Evolutionary conservation across 2,329 filamentous ascomycete species (phyloP), one percentile per base, ranked within the genome.

Genomic region (Dactylella cylindrospora): DNA sequence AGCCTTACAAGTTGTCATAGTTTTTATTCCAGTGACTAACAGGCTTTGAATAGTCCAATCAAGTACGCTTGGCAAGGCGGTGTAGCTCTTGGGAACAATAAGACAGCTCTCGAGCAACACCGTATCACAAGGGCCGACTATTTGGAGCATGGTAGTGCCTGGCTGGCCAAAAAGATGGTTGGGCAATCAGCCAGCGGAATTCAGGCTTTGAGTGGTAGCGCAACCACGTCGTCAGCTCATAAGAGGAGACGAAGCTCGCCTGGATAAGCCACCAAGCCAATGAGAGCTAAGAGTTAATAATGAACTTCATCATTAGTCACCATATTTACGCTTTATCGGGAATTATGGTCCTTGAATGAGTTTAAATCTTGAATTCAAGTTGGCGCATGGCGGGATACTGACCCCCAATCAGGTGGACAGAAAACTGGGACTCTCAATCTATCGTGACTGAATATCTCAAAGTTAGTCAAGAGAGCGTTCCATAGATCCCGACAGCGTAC

Each of bases 71-170:
- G 91, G 91, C 75, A 83, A 9, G 93, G 93, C 12, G 91, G 84
- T n/a, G 86, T 86, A 17, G 80, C 83, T 55, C 76, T 96, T 52
- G 89, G 89, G 0, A 80, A 76, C 44, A 84, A 90, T 68, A 77
- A 78, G 33, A 78, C 86, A 31, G 76, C 77, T 44, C 66, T 94
- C 45, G 79, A 83, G 61, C 79, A 79, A 41, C 73, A 90, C 9
- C 79, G 83, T 1, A 86, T 96, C n/a, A 93, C 88, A 0, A 88
- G 87, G 71, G 80, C 86, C 64, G 89, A 98, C 70, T 98, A 98
- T 72, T 83, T 93, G 45, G 93, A 98, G 72, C 75, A 90, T 70
- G 93, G 93, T 6, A 81, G 80, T 51, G 76, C 75, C 1, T 91
- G 88, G 87, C 78, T 87, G 19, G 82, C 82, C 22, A 84, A 82